A percentile compares a stretch with the other conserved stretches of the same genome.
Conservation (phyloP, 306 rosid genomes). For the Malus sieversii region DNA sequence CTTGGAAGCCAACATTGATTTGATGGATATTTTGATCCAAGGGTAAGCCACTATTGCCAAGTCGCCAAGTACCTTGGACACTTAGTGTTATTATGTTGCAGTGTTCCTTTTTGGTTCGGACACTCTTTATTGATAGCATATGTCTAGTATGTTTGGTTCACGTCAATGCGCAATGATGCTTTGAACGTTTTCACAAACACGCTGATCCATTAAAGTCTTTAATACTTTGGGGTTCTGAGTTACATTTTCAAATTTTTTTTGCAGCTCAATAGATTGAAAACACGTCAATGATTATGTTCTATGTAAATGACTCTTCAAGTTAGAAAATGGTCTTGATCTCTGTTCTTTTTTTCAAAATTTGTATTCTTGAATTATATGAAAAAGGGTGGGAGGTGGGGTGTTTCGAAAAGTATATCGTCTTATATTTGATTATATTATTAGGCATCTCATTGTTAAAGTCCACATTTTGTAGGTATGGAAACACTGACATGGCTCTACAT, state of each 20-base stretch:
- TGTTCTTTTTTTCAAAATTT: background rate
- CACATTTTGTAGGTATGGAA: conserved; percentile 54
- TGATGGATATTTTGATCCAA: conserved; percentile 66
- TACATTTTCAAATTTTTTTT: no score
- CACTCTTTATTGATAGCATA: background rate
- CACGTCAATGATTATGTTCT: no score
- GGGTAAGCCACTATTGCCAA: conserved; percentile 51
- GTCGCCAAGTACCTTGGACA: background rate
- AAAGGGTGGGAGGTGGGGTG: background rate
- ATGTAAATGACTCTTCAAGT: no score
- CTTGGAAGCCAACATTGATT: conserved; percentile 77
- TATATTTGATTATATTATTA: background rate
- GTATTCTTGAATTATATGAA: background rate
- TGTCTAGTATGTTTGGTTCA: background rate
- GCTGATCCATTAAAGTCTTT: background rate
- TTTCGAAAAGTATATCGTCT: background rate
- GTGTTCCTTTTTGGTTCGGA: background rate
- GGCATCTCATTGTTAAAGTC: background rate
- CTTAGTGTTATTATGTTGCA: background rate
- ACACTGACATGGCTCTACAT: conserved; percentile 92
- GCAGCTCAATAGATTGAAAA: no score
- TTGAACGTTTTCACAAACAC: background rate
- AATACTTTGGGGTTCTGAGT: background rate
- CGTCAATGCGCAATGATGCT: background rate
- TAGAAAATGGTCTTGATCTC: no score